phyloP scores from a whole-genome alignment of 2,329 filamentous ascomycete species.

The Davidsoniella australis region DNA sequence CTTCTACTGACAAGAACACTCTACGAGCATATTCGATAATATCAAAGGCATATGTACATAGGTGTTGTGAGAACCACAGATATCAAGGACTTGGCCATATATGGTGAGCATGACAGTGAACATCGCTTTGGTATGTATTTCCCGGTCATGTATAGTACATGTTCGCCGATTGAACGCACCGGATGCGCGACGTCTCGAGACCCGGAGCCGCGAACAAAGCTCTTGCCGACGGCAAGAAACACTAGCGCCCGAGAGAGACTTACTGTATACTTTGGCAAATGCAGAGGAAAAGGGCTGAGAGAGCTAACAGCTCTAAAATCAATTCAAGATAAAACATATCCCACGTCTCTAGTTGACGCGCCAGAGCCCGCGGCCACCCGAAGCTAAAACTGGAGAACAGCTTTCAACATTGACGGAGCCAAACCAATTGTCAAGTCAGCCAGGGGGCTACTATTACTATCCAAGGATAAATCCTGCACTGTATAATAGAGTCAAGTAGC shows the following conservation, averaged over 20 bases:
- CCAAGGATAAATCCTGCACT: too few species aligned
- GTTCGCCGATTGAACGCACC: not conserved
- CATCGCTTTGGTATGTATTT: not conserved
- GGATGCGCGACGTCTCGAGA: not conserved
- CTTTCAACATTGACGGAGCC: too few species aligned
- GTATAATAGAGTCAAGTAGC: too few species aligned
- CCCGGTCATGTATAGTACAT: not conserved
- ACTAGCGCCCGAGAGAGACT: slow-evolving; percentile 21
- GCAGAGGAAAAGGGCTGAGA: too few species aligned
- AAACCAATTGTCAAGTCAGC: too few species aligned
- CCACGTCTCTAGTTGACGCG: too few species aligned
- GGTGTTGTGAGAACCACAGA: not conserved
- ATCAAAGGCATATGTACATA: not conserved
- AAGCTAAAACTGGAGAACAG: too few species aligned
- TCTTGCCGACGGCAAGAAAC: slow-evolving; percentile 16
- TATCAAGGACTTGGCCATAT: not conserved
- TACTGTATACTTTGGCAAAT: too few species aligned
- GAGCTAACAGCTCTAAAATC: too few species aligned
- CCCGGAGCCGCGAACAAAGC: not conserved
- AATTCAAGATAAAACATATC: too few species aligned
- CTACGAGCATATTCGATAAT: not conserved
- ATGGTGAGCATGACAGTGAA: not conserved
- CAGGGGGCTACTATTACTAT: too few species aligned
- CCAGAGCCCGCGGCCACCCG: too few species aligned
- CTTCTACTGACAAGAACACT: not conserved